Conservation (phyloP, 345 rosid genomes). For the Psidium guajava region DNA sequence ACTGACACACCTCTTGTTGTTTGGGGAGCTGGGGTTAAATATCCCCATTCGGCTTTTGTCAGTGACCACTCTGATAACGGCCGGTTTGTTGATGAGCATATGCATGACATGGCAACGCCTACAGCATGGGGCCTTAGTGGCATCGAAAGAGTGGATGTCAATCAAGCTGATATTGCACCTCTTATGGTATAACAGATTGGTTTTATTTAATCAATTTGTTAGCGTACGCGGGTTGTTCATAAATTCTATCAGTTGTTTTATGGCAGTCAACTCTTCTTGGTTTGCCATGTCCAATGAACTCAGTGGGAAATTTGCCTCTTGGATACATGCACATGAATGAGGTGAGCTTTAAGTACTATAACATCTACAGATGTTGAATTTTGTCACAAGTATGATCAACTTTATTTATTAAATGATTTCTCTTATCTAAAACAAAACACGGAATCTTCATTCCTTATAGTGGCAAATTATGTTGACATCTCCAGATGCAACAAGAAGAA, state of each 20-base stretch:
- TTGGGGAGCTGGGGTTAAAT: conserved; percentile 89
- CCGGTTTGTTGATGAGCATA: conserved; percentile 74
- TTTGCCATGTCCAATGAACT: conserved; percentile 81
- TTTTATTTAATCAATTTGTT: background rate
- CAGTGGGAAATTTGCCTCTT: conserved; percentile 90
- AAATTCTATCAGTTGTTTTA: background rate
- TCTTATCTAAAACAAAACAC: background rate
- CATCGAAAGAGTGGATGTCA: conserved; percentile 89
- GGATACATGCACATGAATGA: conserved; percentile 60
- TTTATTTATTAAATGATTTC: background rate
- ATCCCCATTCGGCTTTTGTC: conserved; percentile 44
- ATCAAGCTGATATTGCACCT: conserved; percentile 96
- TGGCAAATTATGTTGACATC: background rate
- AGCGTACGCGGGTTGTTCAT: background rate
- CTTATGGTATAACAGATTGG: conserved; percentile 48
- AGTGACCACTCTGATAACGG: conserved; percentile 44
- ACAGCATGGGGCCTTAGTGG: conserved; percentile 65
- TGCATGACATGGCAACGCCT: conserved; percentile 81
- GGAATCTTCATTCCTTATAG: background rate
- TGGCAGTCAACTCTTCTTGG: conserved; percentile 89
- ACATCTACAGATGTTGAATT: background rate
- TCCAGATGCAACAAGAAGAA: background rate
- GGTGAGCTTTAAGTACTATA: conserved; percentile 29
- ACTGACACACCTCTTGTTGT: conserved; percentile 92
- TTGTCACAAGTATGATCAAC: background rate